Conservation (phyloP, 768 basidiomycete genomes). For the Boletus reticulatus region DNA sequence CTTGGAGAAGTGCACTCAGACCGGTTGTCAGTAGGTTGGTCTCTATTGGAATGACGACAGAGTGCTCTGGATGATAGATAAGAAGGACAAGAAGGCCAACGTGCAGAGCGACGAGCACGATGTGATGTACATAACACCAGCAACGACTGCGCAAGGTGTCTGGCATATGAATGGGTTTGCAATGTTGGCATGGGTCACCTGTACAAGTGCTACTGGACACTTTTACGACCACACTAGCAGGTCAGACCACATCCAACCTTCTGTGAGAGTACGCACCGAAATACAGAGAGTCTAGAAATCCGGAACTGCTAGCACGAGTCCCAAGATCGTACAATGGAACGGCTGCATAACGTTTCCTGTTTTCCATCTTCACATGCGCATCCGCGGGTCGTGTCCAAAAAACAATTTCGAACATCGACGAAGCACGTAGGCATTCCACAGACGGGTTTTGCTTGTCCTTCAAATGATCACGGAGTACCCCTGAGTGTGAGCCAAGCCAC, state of each 20-base stretch:
- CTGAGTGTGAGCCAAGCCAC: background rate
- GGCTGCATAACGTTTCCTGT: background rate
- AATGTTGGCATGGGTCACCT: background rate
- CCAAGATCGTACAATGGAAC: background rate
- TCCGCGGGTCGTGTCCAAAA: background rate
- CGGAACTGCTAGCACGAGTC: background rate
- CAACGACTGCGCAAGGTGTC: background rate
- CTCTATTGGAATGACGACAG: too few relatives aligned
- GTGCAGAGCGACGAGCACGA: too few relatives aligned
- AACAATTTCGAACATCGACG: background rate
- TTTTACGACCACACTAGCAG: background rate
- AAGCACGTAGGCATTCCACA: background rate
- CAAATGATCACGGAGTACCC: background rate
- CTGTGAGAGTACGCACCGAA: background rate
- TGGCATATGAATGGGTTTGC: background rate
- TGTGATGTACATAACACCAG: too few relatives aligned
- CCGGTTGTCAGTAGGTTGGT: too few relatives aligned
- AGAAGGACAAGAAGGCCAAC: too few relatives aligned
- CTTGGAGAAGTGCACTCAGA: too few relatives aligned
- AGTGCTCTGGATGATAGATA: too few relatives aligned
- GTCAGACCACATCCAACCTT: background rate
- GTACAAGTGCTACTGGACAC: background rate
- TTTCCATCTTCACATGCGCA: background rate
- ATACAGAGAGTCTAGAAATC: background rate
- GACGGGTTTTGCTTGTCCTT: background rate